Base-by-base conservation (phyloP, 2,329 filamentous ascomycete species). In the Tolypocladium sp. region DNA sequence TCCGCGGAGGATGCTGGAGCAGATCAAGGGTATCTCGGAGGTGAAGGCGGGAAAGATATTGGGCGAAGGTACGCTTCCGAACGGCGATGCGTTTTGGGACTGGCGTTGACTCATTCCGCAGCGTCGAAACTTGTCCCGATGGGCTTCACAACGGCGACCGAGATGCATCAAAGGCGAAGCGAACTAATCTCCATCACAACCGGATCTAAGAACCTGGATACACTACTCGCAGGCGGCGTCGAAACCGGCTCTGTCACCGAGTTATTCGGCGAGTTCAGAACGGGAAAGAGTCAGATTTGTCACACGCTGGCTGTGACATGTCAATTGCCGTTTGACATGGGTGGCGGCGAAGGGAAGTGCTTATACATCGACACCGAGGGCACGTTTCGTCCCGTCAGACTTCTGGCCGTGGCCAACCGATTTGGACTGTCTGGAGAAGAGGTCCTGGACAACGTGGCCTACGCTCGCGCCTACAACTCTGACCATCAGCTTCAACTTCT, bases 231-330 rank as follows among this genome's bases (percentile, higher is more conserved):
- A 37, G 94, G 94, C 67, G 94, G 94, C 60, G 84, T 99, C 56
- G 95, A 99, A 75, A 99, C 94, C 0, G 95, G 95, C 52, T 97
- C 92, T 10, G 95, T 99, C 58, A 99, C 95, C 0, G 95, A 99
- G 75, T 88, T 99, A 4, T 99, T 99, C 70, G 94, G 94, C 70
- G 94, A 99, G 74, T 99, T 99, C 71, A 84, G 94, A 67, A 99
- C 94, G 0, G 95, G 94, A 73, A 99, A 99, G 77, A 96, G 92
- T 78, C 94, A 99, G 74, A 93, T 99, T 60, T 99, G 94, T 68
- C 95, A 99, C 73, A 99, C 94, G 0, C 81, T 99, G n/a, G 94
- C 95, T 0, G 94, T 99, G 37, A 99, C 94, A 54, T 99, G 95
- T 71, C 94, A 99, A 74, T 75, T 99, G 51, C 94, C 94, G 1